Evolutionary conservation across 2,329 filamentous ascomycete genomes (phyloP).

Genomic region (Alternaria consortialis): DNA sequence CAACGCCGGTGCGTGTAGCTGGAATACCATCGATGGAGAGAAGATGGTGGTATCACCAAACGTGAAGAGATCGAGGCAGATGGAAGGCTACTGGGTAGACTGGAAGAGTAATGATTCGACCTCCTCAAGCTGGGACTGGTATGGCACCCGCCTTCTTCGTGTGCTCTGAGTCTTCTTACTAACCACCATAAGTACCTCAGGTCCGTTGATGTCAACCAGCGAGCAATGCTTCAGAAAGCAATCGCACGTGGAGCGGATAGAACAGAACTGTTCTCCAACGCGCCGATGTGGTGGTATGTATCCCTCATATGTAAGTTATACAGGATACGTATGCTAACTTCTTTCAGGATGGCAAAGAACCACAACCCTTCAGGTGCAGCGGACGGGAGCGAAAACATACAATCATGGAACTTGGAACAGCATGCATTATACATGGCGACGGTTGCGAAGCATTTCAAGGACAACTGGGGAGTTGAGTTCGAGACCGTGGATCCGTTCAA

Average conservation of each 20-base stretch:
- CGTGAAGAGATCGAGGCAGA: conserved; percentile 15
- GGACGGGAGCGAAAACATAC: conserved; percentile 16
- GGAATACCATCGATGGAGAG: conserved; percentile 9
- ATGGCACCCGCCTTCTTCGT: neutral
- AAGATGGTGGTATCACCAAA: conserved; percentile 16
- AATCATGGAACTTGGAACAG: conserved; percentile 17
- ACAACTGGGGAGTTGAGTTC: conserved; percentile 11
- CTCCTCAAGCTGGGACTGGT: conserved; percentile 16
- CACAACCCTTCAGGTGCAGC: conserved; percentile 14
- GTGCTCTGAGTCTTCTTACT: neutral
- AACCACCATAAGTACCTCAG: neutral
- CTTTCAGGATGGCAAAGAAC: conserved; percentile 8
- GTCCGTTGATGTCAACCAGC: conserved; percentile 14
- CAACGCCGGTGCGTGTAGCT: conserved; percentile 19
- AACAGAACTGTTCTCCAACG: conserved; percentile 13
- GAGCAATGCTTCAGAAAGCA: conserved; percentile 13
- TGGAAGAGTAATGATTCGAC: conserved; percentile 10
- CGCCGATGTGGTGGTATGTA: conserved; percentile 17
- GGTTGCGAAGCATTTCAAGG: conserved; percentile 13
- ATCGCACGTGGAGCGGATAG: conserved; percentile 14
- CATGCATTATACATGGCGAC: conserved; percentile 19
- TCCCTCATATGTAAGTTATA: neutral
- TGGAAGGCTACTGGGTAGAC: conserved; percentile 19
- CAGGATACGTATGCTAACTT: neutral
- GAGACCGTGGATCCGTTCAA: conserved; percentile 17